These are phyloP conservation scores for Hemisphaericaspora subhashii DNA, from an alignment of 1,139 yeast genomes.

Conservation along the genomic window DNA sequence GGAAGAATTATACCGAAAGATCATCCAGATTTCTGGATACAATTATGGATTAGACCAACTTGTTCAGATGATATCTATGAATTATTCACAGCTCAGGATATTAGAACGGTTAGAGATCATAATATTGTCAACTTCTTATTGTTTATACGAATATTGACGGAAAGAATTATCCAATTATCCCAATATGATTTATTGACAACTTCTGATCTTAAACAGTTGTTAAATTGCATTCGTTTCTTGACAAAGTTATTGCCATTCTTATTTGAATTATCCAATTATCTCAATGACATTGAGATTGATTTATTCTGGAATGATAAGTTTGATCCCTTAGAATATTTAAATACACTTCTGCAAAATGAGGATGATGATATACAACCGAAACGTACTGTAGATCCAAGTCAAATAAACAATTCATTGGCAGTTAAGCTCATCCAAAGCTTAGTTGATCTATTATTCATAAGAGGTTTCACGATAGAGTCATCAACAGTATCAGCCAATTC, in stretches of 20 bases:
- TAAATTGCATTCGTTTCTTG: slow-evolving; percentile 66
- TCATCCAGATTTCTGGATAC: slow-evolving; percentile 54
- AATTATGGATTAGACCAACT: slow-evolving; percentile 32
- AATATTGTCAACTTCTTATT: slow-evolving; percentile 57
- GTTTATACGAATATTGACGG: slow-evolving; percentile 45
- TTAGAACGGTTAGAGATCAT: slow-evolving; percentile 57
- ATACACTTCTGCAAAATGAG: slow-evolving; percentile 7
- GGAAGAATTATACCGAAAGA: slow-evolving; percentile 44
- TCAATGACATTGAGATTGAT: slow-evolving; percentile 36
- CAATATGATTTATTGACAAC: slow-evolving; percentile 5
- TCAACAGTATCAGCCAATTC: slow-evolving; percentile 10
- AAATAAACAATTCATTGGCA: slow-evolving; percentile 43
- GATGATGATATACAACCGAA: slow-evolving; percentile 5
- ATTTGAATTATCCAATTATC: slow-evolving; percentile 49
- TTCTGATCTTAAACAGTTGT: slow-evolving; percentile 20
- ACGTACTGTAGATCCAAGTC: slow-evolving; percentile 3
- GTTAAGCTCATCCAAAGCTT: slow-evolving; percentile 45
- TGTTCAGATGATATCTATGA: slow-evolving; percentile 53
- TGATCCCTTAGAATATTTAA: slow-evolving; percentile 11
- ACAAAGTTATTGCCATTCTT: slow-evolving; percentile 68
- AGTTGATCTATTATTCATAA: slow-evolving; percentile 56
- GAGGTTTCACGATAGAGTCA: slow-evolving; percentile 55
- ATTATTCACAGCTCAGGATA: slow-evolving; percentile 55
- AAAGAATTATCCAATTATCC: slow-evolving; percentile 27
- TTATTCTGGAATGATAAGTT: slow-evolving; percentile 30